These are phyloP conservation scores for Periconia sp. DNA, from an alignment of 2,329 filamentous ascomycete species.

Conservation along the genomic window DNA sequence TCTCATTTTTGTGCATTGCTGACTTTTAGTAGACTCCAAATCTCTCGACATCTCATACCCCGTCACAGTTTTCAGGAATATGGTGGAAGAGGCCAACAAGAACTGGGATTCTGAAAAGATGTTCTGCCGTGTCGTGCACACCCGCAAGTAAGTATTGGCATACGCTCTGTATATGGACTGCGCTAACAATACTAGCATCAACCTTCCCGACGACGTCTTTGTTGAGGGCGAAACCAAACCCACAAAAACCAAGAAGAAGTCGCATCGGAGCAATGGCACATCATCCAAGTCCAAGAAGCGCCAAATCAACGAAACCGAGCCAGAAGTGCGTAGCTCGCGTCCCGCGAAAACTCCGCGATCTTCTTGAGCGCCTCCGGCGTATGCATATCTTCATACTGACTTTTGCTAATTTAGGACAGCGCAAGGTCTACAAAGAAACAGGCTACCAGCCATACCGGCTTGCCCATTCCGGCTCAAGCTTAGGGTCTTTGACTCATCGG, in stretches of 20 bases:
- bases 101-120: slow-evolving; percentile 59
- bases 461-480: slow-evolving; percentile 30
- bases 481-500: slow-evolving; percentile 32
- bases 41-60: slow-evolving; percentile 77
- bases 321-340: slow-evolving; percentile 48
- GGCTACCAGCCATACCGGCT: slow-evolving; percentile 29
- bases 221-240: slow-evolving; percentile 67
- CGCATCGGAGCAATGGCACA: slow-evolving; percentile 7
- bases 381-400: slow-evolving; percentile 32
- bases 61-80: slow-evolving; percentile 83
- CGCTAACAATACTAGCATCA: slow-evolving; percentile 61
- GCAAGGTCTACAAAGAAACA: slow-evolving; percentile 36
- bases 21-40: slow-evolving; percentile 15
- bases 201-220: slow-evolving; percentile 90
- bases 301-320: slow-evolving; percentile 46
- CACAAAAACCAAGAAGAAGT: slow-evolving; percentile 34
- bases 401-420: slow-evolving; percentile 42
- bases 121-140: slow-evolving; percentile 73
- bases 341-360: slow-evolving; percentile 19
- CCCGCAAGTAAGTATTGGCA: slow-evolving; percentile 71
- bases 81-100: slow-evolving; percentile 76
- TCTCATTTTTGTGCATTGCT: not conserved
- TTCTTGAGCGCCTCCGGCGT: slow-evolving; percentile 18
- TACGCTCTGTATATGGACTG: not conserved
- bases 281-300: slow-evolving; percentile 42